phyloP scores from a whole-genome alignment of 2,329 filamentous ascomycete species.

The Venturia oleaginea region DNA sequence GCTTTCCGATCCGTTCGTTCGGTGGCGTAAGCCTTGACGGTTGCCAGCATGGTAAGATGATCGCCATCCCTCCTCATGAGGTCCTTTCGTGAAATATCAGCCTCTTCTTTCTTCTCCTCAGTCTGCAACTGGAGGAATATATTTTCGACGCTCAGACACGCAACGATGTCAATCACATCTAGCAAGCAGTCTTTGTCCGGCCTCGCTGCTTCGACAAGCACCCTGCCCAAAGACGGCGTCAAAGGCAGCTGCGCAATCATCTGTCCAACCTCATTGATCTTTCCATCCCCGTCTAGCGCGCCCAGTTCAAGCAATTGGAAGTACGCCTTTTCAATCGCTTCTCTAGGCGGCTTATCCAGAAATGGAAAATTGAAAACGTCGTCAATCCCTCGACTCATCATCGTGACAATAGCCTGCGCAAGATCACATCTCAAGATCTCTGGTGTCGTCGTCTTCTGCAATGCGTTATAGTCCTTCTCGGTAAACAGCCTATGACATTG shows the following conservation, averaged over 20 bases:
- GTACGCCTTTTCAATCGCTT: conserved; percentile 73
- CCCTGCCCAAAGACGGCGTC: conserved; percentile 68
- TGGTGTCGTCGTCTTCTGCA: conserved; percentile 68
- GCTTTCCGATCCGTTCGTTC: conserved; percentile 49
- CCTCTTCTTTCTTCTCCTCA: conserved; percentile 52
- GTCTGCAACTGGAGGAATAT: conserved; percentile 52
- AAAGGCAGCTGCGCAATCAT: conserved; percentile 79
- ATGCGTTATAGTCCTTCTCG: conserved; percentile 58
- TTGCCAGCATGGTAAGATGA: conserved; percentile 53
- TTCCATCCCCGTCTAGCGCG: conserved; percentile 62
- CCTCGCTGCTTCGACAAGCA: conserved; percentile 69
- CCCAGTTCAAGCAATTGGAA: conserved; percentile 71
- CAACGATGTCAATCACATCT: conserved; percentile 78
- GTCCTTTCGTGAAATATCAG: conserved; percentile 45
- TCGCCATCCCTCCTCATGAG: conserved; percentile 53
- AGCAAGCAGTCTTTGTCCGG: conserved; percentile 63
- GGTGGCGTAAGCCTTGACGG: conserved; percentile 50
- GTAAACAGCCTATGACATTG: conserved; percentile 89
- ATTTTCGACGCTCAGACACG: conserved; percentile 55
- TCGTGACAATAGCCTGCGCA: conserved; percentile 74
- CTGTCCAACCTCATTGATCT: conserved; percentile 63
- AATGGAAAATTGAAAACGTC: conserved; percentile 78
- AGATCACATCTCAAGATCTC: conserved; percentile 90
- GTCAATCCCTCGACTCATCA: conserved; percentile 83
- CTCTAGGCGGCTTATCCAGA: conserved; percentile 68